Evolutionary conservation across 23 red algal genomes (phyloP), one percentile per base, ranked within the genome.

Genomic region (Gracilaria gracilis): DNA sequence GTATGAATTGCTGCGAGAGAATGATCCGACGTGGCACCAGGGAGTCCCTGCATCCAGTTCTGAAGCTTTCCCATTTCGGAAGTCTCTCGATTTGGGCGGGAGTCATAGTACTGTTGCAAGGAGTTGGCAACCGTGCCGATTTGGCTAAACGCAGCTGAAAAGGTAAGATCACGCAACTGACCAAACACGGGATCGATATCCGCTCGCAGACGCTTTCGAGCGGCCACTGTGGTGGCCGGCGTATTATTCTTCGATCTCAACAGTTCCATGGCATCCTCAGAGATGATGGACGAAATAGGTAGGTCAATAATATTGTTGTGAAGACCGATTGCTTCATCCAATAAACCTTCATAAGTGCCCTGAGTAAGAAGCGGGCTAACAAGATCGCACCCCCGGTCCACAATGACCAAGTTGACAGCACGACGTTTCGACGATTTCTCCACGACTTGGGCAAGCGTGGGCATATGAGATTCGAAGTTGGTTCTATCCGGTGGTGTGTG

Each of bases 321-420:
- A 38, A 98, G 75, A 50, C 96, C 92, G 14, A 98, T 71, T 14
- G 87, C 80, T 70, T 98, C 93, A 29, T 95, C 88, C 42, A 93
- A 37, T 28, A 95, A 78, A 36, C 91, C 96, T 34, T 98, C 96
- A 40, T 98, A 98, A 38, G 96, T 98, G 42, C 96, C 91, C 70
- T 95, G 96, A 0, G 96, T 95, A 16, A 98, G 75, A 79, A 98
- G 61, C 29, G 96, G 96, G 13, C 91, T 98, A 35, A 98, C 84
- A 24, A 90, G 75, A 80, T 98, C 96, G 80, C 90, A 88, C 29
- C 82, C 81, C 15, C 96, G 88, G 51, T 98, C 96, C 24, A 98
- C 24, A 35, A 98, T 77, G n/a, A 98, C 37, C 1, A 95, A 62
- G 33, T 61, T 84, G 72, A 93, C 90, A 25, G 90, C 62, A 29